Percentiles rank a stretch among this genome's conserved stretches.
Evolutionary conservation across 163 green algal species (phyloP).

Genomic region (Picocystis sp.): DNA sequence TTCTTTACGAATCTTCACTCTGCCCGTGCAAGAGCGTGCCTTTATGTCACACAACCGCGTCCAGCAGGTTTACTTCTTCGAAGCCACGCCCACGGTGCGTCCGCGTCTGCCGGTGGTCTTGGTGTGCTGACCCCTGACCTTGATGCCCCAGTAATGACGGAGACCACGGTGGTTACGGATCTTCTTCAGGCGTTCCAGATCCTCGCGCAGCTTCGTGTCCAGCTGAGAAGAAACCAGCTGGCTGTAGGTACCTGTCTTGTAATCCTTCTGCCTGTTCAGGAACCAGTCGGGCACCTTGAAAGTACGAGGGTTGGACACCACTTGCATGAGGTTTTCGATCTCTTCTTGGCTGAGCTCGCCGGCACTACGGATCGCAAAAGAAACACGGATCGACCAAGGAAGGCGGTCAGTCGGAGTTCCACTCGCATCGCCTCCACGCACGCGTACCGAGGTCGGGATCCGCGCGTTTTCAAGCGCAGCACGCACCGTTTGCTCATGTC

Average conservation of each 20-base stretch:
- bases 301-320: constrained; percentile 87
- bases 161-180: constrained; percentile 72
- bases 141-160: constrained; percentile 95
- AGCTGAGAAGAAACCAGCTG: constrained; percentile 62
- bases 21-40: no score
- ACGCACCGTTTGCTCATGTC: constrained; percentile 77
- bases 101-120: constrained; percentile 93
- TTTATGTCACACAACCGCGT: background rate
- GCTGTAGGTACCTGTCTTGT: constrained; percentile 51
- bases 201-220: constrained; percentile 81
- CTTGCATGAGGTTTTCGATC: constrained; percentile 92
- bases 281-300: constrained; percentile 99
- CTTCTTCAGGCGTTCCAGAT: constrained; percentile 99
- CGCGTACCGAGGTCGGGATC: constrained; percentile 4
- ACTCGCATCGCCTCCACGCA: constrained; percentile 9
- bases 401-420: background rate
- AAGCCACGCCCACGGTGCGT: constrained; percentile 62
- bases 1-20: no score
- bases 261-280: constrained; percentile 94
- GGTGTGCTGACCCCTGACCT: constrained; percentile 96
- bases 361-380: constrained; percentile 25
- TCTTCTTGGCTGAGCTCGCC: constrained; percentile 90
- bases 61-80: constrained; percentile 24
- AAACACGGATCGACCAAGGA: background rate
- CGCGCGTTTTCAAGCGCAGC: background rate